A percentile compares a stretch with the other conserved stretches of the same genome.
phyloP scores from a whole-genome alignment of 2,329 filamentous ascomycete species.

The Alternaria sp. region DNA sequence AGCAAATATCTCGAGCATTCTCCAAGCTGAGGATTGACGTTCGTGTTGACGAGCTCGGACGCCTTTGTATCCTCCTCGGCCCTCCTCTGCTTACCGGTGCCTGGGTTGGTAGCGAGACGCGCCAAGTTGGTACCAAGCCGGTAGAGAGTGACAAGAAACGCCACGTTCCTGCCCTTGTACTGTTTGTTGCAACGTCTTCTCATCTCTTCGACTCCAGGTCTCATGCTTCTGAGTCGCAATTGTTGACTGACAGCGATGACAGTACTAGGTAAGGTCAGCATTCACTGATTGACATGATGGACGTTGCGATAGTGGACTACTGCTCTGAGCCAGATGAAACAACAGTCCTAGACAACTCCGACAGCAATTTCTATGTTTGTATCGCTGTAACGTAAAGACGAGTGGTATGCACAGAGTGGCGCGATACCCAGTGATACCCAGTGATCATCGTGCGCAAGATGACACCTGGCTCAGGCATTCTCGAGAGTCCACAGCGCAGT shows the following conservation, averaged over 20 bases:
- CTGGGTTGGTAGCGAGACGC: constrained; percentile 16
- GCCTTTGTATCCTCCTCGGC: background rate
- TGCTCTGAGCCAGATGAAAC: background rate
- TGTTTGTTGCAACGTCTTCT: constrained; percentile 24
- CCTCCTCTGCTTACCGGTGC: background rate
- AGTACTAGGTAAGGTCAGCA: background rate
- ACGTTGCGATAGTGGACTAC: background rate
- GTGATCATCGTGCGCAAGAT: background rate
- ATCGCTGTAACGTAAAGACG: background rate
- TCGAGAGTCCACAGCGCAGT: background rate
- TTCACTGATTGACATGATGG: background rate
- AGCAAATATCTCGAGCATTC: background rate
- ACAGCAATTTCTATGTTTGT: background rate
- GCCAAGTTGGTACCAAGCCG: constrained; percentile 37
- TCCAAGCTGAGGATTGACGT: background rate
- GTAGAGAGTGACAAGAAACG: constrained; percentile 28
- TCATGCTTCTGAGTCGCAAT: background rate
- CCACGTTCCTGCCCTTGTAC: constrained; percentile 23
- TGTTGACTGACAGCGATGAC: background rate
- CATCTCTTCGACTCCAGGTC: background rate
- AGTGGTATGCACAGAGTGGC: background rate
- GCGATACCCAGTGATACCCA: background rate
- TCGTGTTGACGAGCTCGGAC: background rate
- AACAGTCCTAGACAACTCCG: background rate
- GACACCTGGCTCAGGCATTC: background rate